Conservation (phyloP, 1,284 basidiomycete genomes). For the Entoloma clypeatum region DNA sequence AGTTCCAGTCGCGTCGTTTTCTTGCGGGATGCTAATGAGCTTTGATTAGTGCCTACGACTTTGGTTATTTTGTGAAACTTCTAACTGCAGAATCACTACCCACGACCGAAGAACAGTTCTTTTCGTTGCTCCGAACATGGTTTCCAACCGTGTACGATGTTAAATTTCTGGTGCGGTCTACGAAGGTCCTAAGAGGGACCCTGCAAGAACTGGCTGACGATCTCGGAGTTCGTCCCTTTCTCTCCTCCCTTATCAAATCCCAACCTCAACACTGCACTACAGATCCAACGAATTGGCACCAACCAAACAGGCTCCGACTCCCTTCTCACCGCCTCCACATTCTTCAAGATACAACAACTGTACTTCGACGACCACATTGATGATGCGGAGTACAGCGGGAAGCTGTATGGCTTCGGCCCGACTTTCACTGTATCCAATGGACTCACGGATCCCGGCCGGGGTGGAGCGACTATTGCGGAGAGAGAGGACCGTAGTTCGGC, state of each 20-base stretch:
- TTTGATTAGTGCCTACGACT: conserved; percentile 87
- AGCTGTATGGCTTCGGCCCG: conserved; percentile 74
- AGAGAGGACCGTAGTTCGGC: conserved; percentile 66
- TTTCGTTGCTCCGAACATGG: conserved; percentile 86
- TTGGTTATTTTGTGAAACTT: conserved; percentile 97
- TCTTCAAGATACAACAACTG: conserved; percentile 92
- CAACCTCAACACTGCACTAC: conserved; percentile 7
- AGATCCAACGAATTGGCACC: conserved; percentile 90
- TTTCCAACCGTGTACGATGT: conserved; percentile 98
- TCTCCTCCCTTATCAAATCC: conserved; percentile 9
- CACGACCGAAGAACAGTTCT: conserved; percentile 87
- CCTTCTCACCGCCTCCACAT: conserved; percentile 87
- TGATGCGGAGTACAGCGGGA: conserved; percentile 71
- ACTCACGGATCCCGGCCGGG: conserved; percentile 57
- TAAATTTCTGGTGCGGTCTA: conserved; percentile 93
- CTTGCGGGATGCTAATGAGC: conserved; percentile 1
- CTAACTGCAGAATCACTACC: conserved; percentile 89
- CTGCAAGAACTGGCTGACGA: conserved; percentile 96
- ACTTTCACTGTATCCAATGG: conserved; percentile 67
- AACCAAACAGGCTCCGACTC: conserved; percentile 98
- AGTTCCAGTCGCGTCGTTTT: conserved; percentile 27
- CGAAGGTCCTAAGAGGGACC: conserved; percentile 88
- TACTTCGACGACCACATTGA: conserved; percentile 90
- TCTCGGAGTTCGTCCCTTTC: conserved; percentile 56
- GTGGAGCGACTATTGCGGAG: conserved; percentile 73